Base-by-base conservation (phyloP, 2,329 filamentous ascomycete genomes). In the Cladosporium sphaerospermum region DNA sequence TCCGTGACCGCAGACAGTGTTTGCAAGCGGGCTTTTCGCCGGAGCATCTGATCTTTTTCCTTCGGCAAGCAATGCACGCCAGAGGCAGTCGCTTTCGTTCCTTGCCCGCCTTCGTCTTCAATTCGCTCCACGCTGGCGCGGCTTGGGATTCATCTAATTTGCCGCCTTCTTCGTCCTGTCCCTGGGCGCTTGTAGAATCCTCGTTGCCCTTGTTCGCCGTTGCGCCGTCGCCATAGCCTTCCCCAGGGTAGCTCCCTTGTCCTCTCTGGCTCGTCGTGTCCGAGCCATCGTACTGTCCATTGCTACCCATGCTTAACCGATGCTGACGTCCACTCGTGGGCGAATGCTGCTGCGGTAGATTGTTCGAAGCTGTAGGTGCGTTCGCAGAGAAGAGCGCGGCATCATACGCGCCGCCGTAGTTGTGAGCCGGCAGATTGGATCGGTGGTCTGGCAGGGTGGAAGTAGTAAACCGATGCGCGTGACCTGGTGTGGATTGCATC, bases 11-110 rank as follows among this genome's bases (percentile, higher is more conserved):
- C 55, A 95, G 78, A 67, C 93, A 97, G 72, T 97, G 93, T 70
- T 96, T 96, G 77, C 93, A 99, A 0, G 91, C 89, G 2, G 93
- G 93, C 71, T 96, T 97, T 75, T 97, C 93, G 54, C 93, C 93
- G 0, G 92, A 97, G 69, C 93, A 99, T 50, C 92, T 84, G 58
- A 99, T 97, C 76, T 99, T 99, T 75, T 99, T 99, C 64, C 93
- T 81, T 33, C 93, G 83, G 66, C 93, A 99, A 36, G 91, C 91
- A 63, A 97, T 96, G 68, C 93, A 99, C 13, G 93, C 93, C 49
- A 97, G 76, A 2, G 93, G 93, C 33, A 99, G 74, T 41, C 93
- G 81, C 71, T 97, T 97, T 49, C 93, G 82, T 69, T 97, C 93
- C 70, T 97, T 99, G 13, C 93, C 93, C 2, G 93, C 93, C 65